Conservation (phyloP, 1,284 basidiomycete species). For the Veloboletus limbatus region DNA sequence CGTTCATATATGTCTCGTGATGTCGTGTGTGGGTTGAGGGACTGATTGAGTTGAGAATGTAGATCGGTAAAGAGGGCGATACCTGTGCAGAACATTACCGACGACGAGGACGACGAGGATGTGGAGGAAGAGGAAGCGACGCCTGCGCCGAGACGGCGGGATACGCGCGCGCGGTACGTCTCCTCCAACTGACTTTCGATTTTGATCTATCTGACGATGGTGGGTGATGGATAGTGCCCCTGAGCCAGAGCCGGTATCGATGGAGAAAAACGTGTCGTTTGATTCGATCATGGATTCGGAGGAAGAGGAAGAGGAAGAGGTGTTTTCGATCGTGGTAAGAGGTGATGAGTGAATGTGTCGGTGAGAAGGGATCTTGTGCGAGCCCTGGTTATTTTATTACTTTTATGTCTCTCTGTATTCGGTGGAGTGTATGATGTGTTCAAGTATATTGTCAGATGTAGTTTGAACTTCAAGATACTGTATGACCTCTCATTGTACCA, state of each 20-base stretch:
- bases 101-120: conserved; percentile 40
- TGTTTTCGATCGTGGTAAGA: conserved; percentile 25
- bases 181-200: not conserved
- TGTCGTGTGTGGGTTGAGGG: not conserved
- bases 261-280: conserved; percentile 14
- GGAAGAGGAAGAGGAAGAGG: conserved; percentile 38
- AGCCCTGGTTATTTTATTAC: not conserved
- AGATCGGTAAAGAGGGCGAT: conserved; percentile 38
- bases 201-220: not conserved
- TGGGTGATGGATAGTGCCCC: not conserved
- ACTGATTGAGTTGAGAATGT: not conserved
- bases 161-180: conserved; percentile 10
- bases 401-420: too few relatives aligned
- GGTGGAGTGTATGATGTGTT: too few relatives aligned
- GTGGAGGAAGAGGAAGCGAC: conserved; percentile 33
- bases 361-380: not conserved
- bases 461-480: too few relatives aligned
- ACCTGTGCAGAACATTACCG: conserved; percentile 25
- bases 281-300: conserved; percentile 32
- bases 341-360: not conserved
- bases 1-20: not conserved
- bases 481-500: too few relatives aligned
- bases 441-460: too few relatives aligned
- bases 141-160: conserved; percentile 11
- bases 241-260: not conserved